Evolutionary conservation across 345 rosid genomes (phyloP), one percentile per base, ranked within the genome.

Genomic region (Corchorus capsularis): DNA sequence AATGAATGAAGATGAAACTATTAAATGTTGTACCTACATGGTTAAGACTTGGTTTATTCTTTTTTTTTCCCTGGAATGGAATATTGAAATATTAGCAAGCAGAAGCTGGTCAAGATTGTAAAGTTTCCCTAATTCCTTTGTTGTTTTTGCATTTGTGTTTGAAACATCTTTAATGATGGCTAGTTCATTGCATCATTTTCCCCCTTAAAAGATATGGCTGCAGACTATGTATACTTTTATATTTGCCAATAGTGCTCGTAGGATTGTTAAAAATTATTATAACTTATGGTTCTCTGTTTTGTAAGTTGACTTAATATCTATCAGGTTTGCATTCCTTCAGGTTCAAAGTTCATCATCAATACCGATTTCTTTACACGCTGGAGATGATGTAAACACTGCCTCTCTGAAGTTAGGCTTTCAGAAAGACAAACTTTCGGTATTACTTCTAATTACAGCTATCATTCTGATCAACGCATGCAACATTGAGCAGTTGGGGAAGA

Each of bases 261-360:
- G 34, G 19, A 32, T 41, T 53, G 49, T 47, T 59, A 56, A 63
- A 55, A 63, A 61, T 66, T 55, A 74, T 64, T 55, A 74, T 64
- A 69, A 37, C 16, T 56, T 46, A 47, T 34, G 57, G 11, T 67
- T 16, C 39, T 11, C 59, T 39, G 34, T 5, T 60, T 43, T 77
- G 22, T n/a, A 34, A 55, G 22, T 64, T 69, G 73, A 79, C 82
- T 76, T 71, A 80, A 74, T 65, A 45, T 74, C 63, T 74, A 56
- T 77, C 80, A 87, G 91, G 55, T 57, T 78, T 84, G 66, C 49
- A 63, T 81, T 82, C 75, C 84, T 75, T 81, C 84, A 89, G 89
- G 86, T 82, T 79, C 65, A 64, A 54, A 57, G 52, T 20, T 85
- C 27, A n/a, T n/a, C 84, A 61, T 77, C 81, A 54, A 39, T 49